Base-by-base conservation (phyloP, 208 protist species). In the Leishmania arabica region DNA sequence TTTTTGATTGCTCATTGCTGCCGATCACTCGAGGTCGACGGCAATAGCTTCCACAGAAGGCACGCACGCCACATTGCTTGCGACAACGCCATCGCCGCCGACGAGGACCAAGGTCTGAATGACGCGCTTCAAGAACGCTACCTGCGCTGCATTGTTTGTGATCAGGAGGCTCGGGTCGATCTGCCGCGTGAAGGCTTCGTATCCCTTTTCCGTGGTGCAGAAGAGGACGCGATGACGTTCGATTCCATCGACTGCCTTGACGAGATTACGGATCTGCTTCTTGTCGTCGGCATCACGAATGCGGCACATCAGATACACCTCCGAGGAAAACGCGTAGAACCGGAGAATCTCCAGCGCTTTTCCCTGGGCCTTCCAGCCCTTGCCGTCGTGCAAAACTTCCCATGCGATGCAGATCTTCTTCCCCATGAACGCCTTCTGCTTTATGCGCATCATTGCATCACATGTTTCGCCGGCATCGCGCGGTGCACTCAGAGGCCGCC, bases 161-260 rank as follows among this genome's bases (percentile, higher is more conserved):
- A 97, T 73, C 21, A 96, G 82, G 37, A 96, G 79, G 49, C 84
- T 75, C 69, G 95, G 95, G 70, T 82, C 91, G 51, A 97, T 88
- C 74, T 97, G 95, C n/a, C 92, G 86, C 40, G 85, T 92, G 81
- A 97, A 94, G 34, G 95, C 93, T 53, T 95, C 91, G 80, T 96
- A 97, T 0, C 93, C 95, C 77, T 96, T 96, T 60, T 77, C 77
- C 1, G 93, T 96, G 45, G 89, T 89, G 75, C 91, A 96, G 77
- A 97, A 97, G 42, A 97, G 90, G 75, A 97, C 88, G 31, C 89
- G 87, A 81, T 96, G 91, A 40, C 95, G 91, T 75, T 86, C 72
- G 53, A 97, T 66, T 21, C 88, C 85, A 19, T 87, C 80, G 2
- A 95, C 86, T 51, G 62, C 84, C 8, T 83, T 78, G 17, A 96